These are phyloP conservation scores for Calcarisporium arbuscula DNA, from an alignment of 2,329 filamentous ascomycete genomes.

Conservation along the genomic window DNA sequence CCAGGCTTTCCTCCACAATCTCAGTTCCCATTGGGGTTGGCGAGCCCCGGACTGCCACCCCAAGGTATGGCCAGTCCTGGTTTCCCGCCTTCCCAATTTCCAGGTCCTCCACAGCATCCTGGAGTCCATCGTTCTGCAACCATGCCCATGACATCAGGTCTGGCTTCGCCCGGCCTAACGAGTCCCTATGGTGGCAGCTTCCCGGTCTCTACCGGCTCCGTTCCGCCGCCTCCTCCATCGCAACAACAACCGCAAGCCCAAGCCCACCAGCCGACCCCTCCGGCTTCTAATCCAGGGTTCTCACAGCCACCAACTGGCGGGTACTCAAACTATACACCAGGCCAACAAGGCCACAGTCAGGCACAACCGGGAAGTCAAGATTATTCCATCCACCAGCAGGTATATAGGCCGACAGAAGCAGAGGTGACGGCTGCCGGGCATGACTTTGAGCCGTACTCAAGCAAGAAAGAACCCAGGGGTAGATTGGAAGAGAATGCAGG, in stretches of 20 bases:
- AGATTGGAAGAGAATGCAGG: conserved; percentile 61
- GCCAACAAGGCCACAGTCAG: conserved; percentile 19
- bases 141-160: conserved; percentile 36
- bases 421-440: conserved; percentile 41
- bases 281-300: conserved; percentile 28
- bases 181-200: conserved; percentile 41
- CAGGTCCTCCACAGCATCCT: conserved; percentile 31
- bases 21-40: conserved; percentile 37
- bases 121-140: conserved; percentile 42
- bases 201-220: conserved; percentile 37
- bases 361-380: conserved; percentile 25
- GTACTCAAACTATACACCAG: conserved; percentile 48
- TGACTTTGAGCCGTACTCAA: conserved; percentile 29
- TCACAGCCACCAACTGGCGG: conserved; percentile 44
- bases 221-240: conserved; percentile 27
- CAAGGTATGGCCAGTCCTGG: conserved; percentile 37
- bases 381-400: conserved; percentile 60
- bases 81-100: conserved; percentile 36
- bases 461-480: conserved; percentile 39
- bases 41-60: conserved; percentile 33
- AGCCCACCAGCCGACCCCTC: conserved; percentile 23
- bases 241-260: conserved; percentile 21
- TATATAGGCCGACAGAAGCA: conserved; percentile 61
- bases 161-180: conserved; percentile 32
- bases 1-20: conserved; percentile 43